These are phyloP conservation scores for Abelmoschus esculentus DNA, from an alignment of 345 rosid species.

Conservation along the genomic window DNA sequence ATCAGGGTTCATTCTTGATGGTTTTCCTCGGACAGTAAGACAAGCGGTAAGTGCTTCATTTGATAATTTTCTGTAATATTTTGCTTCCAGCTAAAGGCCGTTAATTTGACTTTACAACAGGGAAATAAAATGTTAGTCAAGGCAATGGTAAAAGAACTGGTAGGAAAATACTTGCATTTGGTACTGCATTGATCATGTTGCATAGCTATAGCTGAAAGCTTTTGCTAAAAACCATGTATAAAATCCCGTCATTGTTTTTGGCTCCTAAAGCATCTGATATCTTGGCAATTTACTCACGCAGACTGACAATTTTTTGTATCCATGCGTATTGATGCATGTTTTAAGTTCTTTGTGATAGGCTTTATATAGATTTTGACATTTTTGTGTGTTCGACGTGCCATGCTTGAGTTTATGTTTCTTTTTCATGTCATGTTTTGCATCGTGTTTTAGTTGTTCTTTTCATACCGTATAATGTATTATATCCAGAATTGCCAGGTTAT, in stretches of 20 bases:
- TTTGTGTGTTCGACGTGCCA: not conserved
- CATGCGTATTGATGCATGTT: not conserved
- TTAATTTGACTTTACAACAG: not conserved
- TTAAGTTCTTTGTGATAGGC: no score
- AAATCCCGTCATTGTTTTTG: not conserved
- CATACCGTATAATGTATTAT: no score
- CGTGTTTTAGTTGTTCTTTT: no score
- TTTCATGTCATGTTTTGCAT: no score
- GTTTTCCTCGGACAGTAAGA: constrained; percentile 86
- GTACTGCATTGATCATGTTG: not conserved
- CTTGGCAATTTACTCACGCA: not conserved
- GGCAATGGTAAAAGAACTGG: not conserved
- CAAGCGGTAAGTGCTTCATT: constrained; percentile 69
- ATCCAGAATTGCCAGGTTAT: no score
- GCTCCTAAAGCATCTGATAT: not conserved
- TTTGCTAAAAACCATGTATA: not conserved
- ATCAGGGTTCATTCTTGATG: constrained; percentile 94
- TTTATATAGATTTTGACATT: not conserved
- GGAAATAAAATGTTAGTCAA: not conserved
- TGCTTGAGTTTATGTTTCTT: not conserved
- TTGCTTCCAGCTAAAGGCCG: not conserved
- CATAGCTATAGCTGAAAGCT: not conserved
- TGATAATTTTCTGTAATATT: not conserved
- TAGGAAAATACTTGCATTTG: not conserved
- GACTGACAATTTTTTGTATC: not conserved